These are phyloP conservation scores for Colletotrichum eleusines DNA, from an alignment of 2,329 filamentous ascomycete species.

Conservation along the genomic window DNA sequence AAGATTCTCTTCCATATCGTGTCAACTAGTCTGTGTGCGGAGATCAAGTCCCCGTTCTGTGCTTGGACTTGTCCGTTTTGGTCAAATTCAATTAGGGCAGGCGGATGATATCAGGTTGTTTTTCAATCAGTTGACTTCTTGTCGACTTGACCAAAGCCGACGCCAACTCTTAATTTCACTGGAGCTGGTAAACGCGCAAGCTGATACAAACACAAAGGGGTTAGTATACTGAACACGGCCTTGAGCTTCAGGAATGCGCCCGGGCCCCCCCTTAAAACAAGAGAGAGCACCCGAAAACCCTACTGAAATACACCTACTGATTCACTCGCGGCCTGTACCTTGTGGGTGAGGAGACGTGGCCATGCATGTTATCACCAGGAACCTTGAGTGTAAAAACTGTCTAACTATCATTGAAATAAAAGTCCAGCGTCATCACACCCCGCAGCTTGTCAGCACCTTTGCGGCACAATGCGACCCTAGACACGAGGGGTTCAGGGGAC, in stretches of 20 bases:
- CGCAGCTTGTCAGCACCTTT: conserved; percentile 24
- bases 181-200: conserved; percentile 35
- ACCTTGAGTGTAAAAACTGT: background rate
- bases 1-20: conserved; percentile 80
- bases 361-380: background rate
- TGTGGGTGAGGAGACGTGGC: background rate
- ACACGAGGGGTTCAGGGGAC: conserved; percentile 6
- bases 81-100: conserved; percentile 47
- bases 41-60: conserved; percentile 70
- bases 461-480: conserved; percentile 25
- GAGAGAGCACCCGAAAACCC: background rate
- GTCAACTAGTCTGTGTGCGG: conserved; percentile 98
- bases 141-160: conserved; percentile 26
- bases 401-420: too few species aligned
- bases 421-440: conserved; percentile 29
- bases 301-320: background rate
- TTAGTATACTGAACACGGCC: background rate
- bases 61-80: conserved; percentile 67
- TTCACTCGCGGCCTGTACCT: background rate
- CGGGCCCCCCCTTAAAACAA: too few species aligned
- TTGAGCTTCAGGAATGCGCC: background rate
- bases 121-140: conserved; percentile 19
- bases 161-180: conserved; percentile 21
- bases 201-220: conserved; percentile 36
- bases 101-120: conserved; percentile 40